Conservation (phyloP, 139 green algal genomes). For the Closterium sp. region DNA sequence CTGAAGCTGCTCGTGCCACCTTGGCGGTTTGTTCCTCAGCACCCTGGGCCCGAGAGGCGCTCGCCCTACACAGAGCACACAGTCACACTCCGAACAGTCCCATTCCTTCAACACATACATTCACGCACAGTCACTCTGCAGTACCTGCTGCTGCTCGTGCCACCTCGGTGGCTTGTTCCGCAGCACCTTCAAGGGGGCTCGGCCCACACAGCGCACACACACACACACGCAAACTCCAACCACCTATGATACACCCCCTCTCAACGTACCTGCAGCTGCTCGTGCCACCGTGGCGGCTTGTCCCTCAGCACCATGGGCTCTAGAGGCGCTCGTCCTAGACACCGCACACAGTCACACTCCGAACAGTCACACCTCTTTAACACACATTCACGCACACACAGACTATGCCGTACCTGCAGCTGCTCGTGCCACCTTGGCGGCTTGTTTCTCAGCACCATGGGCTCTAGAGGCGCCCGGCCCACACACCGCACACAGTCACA, state of each 20-base stretch:
- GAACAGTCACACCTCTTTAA: too few species aligned
- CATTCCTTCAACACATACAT: not conserved
- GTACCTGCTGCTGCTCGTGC: too few species aligned
- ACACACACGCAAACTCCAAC: not conserved
- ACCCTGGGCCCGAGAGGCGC: not conserved
- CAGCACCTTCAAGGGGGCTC: not conserved
- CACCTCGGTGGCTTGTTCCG: not conserved
- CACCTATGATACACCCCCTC: too few species aligned
- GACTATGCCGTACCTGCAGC: too few species aligned
- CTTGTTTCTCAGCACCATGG: conserved; percentile 81
- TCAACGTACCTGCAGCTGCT: conserved; percentile 61
- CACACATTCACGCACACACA: too few species aligned
- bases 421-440: conserved; percentile 91
- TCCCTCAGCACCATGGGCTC: conserved; percentile 71
- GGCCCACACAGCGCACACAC: too few species aligned
- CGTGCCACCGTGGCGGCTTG: conserved; percentile 94
- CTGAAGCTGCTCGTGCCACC: too few species aligned
- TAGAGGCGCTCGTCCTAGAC: not conserved
- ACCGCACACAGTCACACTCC: conserved; percentile 10
- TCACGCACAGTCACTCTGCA: not conserved
- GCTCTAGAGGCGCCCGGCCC: conserved; percentile 35
- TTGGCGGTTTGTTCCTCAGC: not conserved
- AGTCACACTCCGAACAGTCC: not conserved
- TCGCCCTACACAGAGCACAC: not conserved
- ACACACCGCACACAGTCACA: not conserved